phyloP scores from a whole-genome alignment of 2,329 filamentous ascomycete genomes.

The Zymoseptoria crescenta region DNA sequence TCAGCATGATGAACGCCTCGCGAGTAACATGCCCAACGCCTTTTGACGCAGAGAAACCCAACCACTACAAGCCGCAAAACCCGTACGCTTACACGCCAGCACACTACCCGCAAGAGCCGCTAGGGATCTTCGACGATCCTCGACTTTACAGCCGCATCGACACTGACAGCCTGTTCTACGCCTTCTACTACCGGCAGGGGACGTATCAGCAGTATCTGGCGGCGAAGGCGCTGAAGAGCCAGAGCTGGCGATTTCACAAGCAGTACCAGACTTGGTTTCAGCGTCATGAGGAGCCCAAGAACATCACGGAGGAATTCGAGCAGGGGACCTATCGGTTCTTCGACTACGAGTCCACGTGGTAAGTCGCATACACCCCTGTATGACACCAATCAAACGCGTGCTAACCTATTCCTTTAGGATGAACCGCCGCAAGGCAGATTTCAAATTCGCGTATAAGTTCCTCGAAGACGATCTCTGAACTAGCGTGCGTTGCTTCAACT shows the following conservation, averaged over 20 bases:
- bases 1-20: constrained; percentile 68
- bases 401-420: constrained; percentile 56
- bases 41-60: constrained; percentile 71
- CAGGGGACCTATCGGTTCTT: constrained; percentile 99
- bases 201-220: constrained; percentile 93
- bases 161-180: constrained; percentile 93
- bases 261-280: constrained; percentile 99
- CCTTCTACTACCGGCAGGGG: constrained; percentile 97
- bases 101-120: constrained; percentile 87
- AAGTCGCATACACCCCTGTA: constrained; percentile 34
- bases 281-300: constrained; percentile 95
- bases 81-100: constrained; percentile 65
- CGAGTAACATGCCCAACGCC: constrained; percentile 66
- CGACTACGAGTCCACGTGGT: constrained; percentile 99
- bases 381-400: constrained; percentile 5
- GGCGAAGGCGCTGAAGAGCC: constrained; percentile 92
- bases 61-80: constrained; percentile 75
- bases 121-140: constrained; percentile 85
- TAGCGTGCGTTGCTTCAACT: not conserved
- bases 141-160: constrained; percentile 82
- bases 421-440: constrained; percentile 95
- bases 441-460: constrained; percentile 97
- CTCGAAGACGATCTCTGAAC: constrained; percentile 67
- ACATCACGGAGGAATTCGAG: constrained; percentile 96
- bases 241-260: constrained; percentile 99